These are phyloP conservation scores for Ceratobasidium sp. DNA, from an alignment of 1,284 basidiomycete species.

Conservation along the genomic window DNA sequence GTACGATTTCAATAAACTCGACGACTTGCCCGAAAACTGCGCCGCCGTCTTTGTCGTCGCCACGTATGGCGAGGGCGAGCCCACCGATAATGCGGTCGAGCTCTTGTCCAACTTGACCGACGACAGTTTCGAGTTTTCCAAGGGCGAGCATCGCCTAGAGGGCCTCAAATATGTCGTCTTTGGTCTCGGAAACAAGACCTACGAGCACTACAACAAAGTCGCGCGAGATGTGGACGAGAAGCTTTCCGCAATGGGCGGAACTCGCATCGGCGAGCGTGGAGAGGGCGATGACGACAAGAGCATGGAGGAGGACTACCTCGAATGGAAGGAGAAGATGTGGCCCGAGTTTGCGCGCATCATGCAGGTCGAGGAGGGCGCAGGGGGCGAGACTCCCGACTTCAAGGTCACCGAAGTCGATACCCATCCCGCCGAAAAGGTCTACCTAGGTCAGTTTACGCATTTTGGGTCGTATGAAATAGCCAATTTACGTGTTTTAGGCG, in stretches of 20 bases:
- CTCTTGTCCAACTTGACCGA: conserved; percentile 94
- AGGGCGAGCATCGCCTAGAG: conserved; percentile 78
- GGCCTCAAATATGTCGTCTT: conserved; percentile 97
- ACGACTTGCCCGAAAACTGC: conserved; percentile 86
- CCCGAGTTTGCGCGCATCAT: conserved; percentile 82
- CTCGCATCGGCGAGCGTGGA: conserved; percentile 89
- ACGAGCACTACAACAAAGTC: conserved; percentile 95
- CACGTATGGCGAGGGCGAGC: conserved; percentile 98
- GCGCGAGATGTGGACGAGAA: conserved; percentile 81
- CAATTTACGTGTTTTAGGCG: conserved; percentile 61
- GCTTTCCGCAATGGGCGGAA: conserved; percentile 83
- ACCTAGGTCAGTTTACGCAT: conserved; percentile 70
- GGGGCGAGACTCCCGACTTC: conserved; percentile 96
- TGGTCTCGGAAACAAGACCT: conserved; percentile 94
- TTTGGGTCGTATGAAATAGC: conserved; percentile 37
- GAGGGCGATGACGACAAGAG: conserved; percentile 99
- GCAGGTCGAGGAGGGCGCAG: conserved; percentile 94
- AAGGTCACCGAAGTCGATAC: conserved; percentile 83
- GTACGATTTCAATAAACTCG: conserved; percentile 97
- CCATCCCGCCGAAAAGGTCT: conserved; percentile 85
- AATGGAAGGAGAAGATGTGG: conserved; percentile 99
- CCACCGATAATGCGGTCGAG: conserved; percentile 97
- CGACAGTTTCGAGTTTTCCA: conserved; percentile 85
- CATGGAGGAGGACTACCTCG: conserved; percentile 99
- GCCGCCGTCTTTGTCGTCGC: conserved; percentile 95